Conservation (phyloP, 1,139 yeast genomes). For the Nakaseomyces uthaithaninus region DNA sequence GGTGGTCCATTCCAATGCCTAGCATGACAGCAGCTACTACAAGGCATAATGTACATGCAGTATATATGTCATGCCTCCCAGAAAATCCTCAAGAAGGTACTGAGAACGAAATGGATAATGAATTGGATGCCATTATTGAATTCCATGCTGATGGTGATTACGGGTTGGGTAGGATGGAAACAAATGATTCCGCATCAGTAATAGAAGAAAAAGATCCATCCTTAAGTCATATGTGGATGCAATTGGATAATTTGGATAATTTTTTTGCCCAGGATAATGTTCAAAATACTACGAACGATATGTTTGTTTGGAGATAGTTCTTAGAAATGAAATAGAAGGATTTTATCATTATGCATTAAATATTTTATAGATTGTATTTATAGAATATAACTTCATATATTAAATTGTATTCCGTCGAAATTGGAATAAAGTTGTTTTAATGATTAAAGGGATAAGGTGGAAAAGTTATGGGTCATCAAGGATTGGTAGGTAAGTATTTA, state of each 20-base stretch:
- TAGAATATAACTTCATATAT: not conserved
- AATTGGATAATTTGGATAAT: conserved; percentile 86
- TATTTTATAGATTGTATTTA: not conserved
- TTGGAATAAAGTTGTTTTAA: too few relatives aligned
- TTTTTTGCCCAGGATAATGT: conserved; percentile 74
- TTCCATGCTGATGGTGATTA: conserved; percentile 48
- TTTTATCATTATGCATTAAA: not conserved
- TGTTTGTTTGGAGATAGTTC: conserved; percentile 8
- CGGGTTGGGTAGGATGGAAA: conserved; percentile 24
- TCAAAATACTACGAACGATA: conserved; percentile 16
- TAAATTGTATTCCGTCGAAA: not conserved
- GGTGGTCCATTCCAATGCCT: conserved; percentile 98
- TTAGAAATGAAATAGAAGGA: not conserved
- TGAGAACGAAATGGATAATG: conserved; percentile 33
- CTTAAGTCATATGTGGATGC: conserved; percentile 91
- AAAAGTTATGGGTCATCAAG: too few relatives aligned
- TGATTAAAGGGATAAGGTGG: too few relatives aligned
- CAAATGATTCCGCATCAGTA: conserved; percentile 37
- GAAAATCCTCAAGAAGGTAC: conserved; percentile 23
- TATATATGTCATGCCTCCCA: conserved; percentile 67
- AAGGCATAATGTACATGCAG: conserved; percentile 90
- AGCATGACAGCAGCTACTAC: conserved; percentile 81
- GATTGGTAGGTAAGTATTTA: conserved; percentile 50
- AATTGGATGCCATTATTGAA: conserved; percentile 56
- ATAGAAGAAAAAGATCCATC: conserved; percentile 58